phyloP scores from a whole-genome alignment of 768 basidiomycete species.

The Boletus rex-veris region DNA sequence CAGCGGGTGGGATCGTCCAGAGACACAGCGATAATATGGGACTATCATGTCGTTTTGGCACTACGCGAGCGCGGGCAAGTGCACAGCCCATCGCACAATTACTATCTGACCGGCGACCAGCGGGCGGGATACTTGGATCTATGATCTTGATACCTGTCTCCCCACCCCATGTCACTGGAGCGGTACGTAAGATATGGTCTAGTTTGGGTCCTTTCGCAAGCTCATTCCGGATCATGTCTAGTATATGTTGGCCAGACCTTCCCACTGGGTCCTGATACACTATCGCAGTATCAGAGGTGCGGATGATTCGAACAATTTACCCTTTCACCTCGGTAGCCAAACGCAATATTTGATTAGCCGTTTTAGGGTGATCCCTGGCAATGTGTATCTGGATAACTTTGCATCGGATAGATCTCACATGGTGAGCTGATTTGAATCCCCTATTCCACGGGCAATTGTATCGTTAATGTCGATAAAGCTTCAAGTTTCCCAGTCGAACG shows the following conservation, averaged over 20 bases:
- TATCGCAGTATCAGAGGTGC: slow-evolving; percentile 44
- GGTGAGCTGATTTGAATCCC: slow-evolving; percentile 37
- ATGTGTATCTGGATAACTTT: slow-evolving; percentile 53
- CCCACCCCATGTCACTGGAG: slow-evolving; percentile 48
- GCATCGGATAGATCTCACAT: slow-evolving; percentile 78
- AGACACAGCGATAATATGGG: slow-evolving; percentile 56
- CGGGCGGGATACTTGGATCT: slow-evolving; percentile 49
- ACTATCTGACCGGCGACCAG: background rate
- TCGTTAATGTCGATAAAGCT: slow-evolving; percentile 1
- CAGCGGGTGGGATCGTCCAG: slow-evolving; percentile 44
- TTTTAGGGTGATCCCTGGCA: slow-evolving; percentile 59
- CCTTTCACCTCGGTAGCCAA: slow-evolving; percentile 4
- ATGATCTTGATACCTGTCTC: slow-evolving; percentile 63
- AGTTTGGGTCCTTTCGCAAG: slow-evolving; percentile 1
- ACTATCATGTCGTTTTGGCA: slow-evolving; percentile 68
- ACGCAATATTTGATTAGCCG: slow-evolving; percentile 36
- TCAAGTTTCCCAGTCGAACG: slow-evolving; percentile 2
- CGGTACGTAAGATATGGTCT: slow-evolving; percentile 34
- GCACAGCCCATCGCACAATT: background rate
- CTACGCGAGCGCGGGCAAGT: slow-evolving; percentile 36
- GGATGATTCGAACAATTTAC: slow-evolving; percentile 5
- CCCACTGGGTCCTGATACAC: slow-evolving; percentile 27
- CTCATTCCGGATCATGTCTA: slow-evolving; percentile 27
- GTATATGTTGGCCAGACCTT: slow-evolving; percentile 50
- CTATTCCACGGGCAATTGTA: slow-evolving; percentile 6